Evolutionary conservation across 2,329 filamentous ascomycete species (phyloP).

Genomic region (Talaromyces sp.): DNA sequence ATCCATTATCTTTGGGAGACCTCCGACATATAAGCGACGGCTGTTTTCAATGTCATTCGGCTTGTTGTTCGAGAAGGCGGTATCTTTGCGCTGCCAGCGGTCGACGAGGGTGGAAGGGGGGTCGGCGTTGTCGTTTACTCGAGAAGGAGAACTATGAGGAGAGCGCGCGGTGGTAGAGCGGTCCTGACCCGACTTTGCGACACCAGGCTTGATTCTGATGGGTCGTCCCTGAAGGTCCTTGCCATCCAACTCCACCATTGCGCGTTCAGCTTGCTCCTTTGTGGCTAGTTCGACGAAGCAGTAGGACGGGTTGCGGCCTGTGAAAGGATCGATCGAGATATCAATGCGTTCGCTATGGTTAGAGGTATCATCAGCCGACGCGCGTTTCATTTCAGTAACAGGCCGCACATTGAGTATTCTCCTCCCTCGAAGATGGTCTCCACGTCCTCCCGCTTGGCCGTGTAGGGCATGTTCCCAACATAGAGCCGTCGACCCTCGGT

Average conservation of each 20-base stretch:
- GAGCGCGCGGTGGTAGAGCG: conserved; percentile 26
- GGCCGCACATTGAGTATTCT: conserved; percentile 33
- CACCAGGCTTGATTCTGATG: conserved; percentile 63
- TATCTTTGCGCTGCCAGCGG: conserved; percentile 43
- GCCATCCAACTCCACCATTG: conserved; percentile 57
- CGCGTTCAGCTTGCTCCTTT: conserved; percentile 55
- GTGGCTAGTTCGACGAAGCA: conserved; percentile 68
- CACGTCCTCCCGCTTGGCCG: conserved; percentile 52
- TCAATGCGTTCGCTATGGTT: conserved; percentile 56
- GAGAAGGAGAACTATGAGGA: conserved; percentile 20
- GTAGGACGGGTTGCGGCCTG: conserved; percentile 67
- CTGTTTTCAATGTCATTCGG: conserved; percentile 34
- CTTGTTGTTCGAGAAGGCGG: conserved; percentile 32
- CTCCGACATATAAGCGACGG: conserved; percentile 48
- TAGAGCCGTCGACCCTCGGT: conserved; percentile 48
- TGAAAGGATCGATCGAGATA: conserved; percentile 67
- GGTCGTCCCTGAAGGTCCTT: conserved; percentile 56
- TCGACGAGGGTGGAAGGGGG: conserved; percentile 32
- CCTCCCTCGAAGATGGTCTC: conserved; percentile 46
- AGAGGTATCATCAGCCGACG: conserved; percentile 18
- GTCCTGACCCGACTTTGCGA: conserved; percentile 49
- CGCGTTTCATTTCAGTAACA: conserved; percentile 10
- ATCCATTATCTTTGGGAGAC: conserved; percentile 44
- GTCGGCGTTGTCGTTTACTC: conserved; percentile 12
- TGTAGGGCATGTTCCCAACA: conserved; percentile 55